A percentile compares a stretch with the other conserved stretches of the same genome.
Evolutionary conservation across 371 early-diverging fungal species (phyloP).

Genomic region (Haplosporangium sp.): DNA sequence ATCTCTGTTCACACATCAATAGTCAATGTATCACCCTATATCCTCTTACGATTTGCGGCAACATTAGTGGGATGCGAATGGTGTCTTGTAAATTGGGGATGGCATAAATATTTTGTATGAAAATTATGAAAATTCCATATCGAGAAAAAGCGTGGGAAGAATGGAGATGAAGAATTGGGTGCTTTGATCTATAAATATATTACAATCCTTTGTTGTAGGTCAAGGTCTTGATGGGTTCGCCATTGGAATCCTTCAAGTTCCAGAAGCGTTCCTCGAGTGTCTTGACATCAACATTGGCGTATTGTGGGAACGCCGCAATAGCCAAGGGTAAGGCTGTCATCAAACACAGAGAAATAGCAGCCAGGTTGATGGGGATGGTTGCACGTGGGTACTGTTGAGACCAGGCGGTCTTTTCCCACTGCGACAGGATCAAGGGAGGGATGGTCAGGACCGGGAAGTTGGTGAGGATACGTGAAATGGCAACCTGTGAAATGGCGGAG

Average conservation of each 20-base stretch:
- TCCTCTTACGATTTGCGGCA: no score
- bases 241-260: conserved; percentile 62
- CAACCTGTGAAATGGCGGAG: conserved; percentile 78
- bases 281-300: conserved; percentile 53
- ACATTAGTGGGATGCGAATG: no score
- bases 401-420: conserved; percentile 67
- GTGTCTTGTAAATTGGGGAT: neutral
- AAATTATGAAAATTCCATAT: neutral
- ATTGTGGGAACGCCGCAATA: conserved; percentile 86
- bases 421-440: conserved; percentile 75
- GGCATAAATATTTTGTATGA: no score
- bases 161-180: neutral
- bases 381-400: conserved; percentile 66
- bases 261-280: conserved; percentile 65
- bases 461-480: conserved; percentile 82
- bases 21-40: no score
- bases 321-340: conserved; percentile 84
- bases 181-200: conserved; percentile 7
- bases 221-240: conserved; percentile 65
- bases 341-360: conserved; percentile 70
- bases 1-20: no score
- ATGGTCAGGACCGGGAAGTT: conserved; percentile 79
- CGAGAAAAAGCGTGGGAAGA: neutral
- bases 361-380: conserved; percentile 71
- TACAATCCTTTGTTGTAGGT: conserved; percentile 82